Evolutionary conservation across 768 basidiomycete genomes (phyloP).

Genomic region (Termitomyces sp.): DNA sequence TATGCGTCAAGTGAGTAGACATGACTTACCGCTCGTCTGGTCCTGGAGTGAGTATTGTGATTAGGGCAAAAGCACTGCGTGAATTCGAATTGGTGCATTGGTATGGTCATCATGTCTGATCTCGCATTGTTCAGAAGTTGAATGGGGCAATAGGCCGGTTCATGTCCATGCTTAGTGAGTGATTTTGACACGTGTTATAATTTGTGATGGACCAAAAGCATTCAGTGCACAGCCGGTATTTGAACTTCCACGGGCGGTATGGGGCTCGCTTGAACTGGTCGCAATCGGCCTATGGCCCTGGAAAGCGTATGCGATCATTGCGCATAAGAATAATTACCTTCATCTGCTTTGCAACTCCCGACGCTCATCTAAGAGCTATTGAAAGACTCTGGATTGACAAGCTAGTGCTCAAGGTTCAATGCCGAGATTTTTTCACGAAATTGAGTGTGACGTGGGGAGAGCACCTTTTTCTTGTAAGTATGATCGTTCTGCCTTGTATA

Average conservation of each 20-base stretch:
- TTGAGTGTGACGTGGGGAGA: not conserved
- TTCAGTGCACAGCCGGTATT: too few relatives aligned
- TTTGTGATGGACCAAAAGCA: too few relatives aligned
- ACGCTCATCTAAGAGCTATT: constrained; percentile 1
- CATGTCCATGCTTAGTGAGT: constrained; percentile 1
- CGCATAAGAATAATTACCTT: not conserved
- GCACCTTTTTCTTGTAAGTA: not conserved
- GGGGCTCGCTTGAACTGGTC: not conserved
- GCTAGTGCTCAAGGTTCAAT: not conserved
- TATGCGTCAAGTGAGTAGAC: not conserved
- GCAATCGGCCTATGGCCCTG: not conserved
- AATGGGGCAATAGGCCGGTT: not conserved
- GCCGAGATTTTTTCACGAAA: not conserved
- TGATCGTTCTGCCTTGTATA: not conserved
- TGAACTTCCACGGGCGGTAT: constrained; percentile 4
- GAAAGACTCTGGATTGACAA: not conserved
- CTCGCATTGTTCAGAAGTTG: not conserved
- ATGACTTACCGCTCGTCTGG: not conserved
- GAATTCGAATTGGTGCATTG: constrained; percentile 5
- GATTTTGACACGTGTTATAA: too few relatives aligned
- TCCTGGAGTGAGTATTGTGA: not conserved
- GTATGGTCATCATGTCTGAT: not conserved
- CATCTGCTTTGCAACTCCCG: not conserved
- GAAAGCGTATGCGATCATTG: not conserved
- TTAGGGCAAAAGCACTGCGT: not conserved